These are phyloP conservation scores for Salvia miltiorrhiza DNA, from an alignment of 257 asterid species.

Conservation along the genomic window DNA sequence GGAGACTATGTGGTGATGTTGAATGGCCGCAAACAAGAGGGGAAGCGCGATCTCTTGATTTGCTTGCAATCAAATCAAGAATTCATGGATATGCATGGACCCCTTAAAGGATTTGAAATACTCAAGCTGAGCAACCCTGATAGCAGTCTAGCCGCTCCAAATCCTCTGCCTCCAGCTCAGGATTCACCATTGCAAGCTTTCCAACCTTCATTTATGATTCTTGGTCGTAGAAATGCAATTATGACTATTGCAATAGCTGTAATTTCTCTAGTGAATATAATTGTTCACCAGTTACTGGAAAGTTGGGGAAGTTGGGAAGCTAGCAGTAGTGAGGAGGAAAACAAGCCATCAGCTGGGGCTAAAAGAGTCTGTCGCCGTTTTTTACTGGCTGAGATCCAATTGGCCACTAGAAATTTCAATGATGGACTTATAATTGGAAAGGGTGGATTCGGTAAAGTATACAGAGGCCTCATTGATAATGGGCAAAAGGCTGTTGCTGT, in stretches of 20 bases:
- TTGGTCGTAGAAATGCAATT: constrained; percentile 24
- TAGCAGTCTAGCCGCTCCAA: constrained; percentile 45
- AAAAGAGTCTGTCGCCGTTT: constrained; percentile 34
- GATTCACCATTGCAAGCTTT: constrained; percentile 10
- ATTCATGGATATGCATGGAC: constrained; percentile 20
- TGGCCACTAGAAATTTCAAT: constrained; percentile 11
- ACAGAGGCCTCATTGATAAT: constrained; percentile 7
- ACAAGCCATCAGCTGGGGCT: constrained; percentile 20
- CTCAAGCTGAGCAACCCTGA: constrained; percentile 60
- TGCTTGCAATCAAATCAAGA: constrained; percentile 31
- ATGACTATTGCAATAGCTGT: constrained; percentile 24
- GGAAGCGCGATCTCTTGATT: constrained; percentile 35
- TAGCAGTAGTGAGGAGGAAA: constrained; percentile 27
- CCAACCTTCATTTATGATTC: not conserved
- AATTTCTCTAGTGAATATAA: constrained; percentile 27
- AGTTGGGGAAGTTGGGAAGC: constrained; percentile 30
- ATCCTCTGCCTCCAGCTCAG: constrained; percentile 19
- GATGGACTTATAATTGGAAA: not conserved
- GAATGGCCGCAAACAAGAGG: constrained; percentile 39
- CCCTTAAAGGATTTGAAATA: constrained; percentile 48
- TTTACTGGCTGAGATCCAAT: constrained; percentile 39
- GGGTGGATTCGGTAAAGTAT: constrained; percentile 16
- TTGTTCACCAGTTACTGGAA: constrained; percentile 24
- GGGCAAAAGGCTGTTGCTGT: not conserved
- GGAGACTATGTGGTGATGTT: constrained; percentile 38